phyloP scores from a whole-genome alignment of 2,329 filamentous ascomycete species.

The Microcyclospora tardicrescens region DNA sequence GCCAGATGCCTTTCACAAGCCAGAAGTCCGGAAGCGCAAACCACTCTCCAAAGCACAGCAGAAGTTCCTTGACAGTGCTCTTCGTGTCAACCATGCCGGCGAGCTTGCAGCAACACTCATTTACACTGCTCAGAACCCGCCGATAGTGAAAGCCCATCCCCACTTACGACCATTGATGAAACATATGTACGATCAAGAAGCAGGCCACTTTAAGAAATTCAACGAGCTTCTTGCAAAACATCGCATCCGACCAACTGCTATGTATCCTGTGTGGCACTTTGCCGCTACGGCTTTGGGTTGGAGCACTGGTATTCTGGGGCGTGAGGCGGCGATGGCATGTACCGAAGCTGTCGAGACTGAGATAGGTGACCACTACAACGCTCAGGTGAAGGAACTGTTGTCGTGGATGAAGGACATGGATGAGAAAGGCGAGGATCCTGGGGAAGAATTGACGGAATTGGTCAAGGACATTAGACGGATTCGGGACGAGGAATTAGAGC shows the following conservation, averaged over 20 bases:
- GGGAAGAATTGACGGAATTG: slow-evolving; percentile 62
- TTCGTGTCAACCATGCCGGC: slow-evolving; percentile 93
- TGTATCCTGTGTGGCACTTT: slow-evolving; percentile 81
- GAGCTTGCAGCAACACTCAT: slow-evolving; percentile 95
- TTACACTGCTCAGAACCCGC: slow-evolving; percentile 77
- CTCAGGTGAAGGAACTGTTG: slow-evolving; percentile 69
- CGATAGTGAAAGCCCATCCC: slow-evolving; percentile 66
- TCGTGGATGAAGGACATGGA: slow-evolving; percentile 71
- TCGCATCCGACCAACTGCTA: slow-evolving; percentile 78
- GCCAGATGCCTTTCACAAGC: slow-evolving; percentile 5
- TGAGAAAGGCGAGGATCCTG: slow-evolving; percentile 63
- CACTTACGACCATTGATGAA: slow-evolving; percentile 83
- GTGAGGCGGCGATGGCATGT: slow-evolving; percentile 95
- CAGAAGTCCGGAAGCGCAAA: slow-evolving; percentile 10
- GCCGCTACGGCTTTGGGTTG: slow-evolving; percentile 75
- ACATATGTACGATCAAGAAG: slow-evolving; percentile 98
- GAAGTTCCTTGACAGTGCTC: slow-evolving; percentile 62
- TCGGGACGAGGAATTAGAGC: slow-evolving; percentile 90
- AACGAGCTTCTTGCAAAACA: slow-evolving; percentile 72
- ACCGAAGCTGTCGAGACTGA: slow-evolving; percentile 98
- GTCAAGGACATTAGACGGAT: slow-evolving; percentile 66
- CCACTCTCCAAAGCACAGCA: slow-evolving; percentile 41
- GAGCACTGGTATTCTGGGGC: slow-evolving; percentile 75
- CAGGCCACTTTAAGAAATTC: slow-evolving; percentile 73
- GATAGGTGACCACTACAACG: slow-evolving; percentile 92